phyloP scores from a whole-genome alignment of 140 eudicot genomes.

The Artemisia princeps region DNA sequence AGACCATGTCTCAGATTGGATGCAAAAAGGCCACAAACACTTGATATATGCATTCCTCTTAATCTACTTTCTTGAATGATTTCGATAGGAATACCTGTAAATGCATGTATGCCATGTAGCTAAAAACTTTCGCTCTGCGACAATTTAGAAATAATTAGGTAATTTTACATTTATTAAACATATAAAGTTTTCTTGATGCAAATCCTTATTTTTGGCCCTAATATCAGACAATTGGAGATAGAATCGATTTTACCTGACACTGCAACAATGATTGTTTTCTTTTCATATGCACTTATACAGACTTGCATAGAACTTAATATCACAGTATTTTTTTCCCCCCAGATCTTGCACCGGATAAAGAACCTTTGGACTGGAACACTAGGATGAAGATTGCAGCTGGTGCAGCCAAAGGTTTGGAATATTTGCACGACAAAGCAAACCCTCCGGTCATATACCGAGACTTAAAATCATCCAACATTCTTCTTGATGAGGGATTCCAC shows the following conservation, averaged over 20 bases:
- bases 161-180: neutral
- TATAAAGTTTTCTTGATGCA: neutral
- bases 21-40: neutral
- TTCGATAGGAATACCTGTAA: neutral
- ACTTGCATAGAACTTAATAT: constrained; percentile 14
- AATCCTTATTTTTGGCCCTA: neutral
- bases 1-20: neutral
- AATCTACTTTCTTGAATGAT: neutral
- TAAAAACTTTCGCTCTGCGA: neutral
- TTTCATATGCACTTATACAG: neutral
- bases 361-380: constrained; percentile 96
- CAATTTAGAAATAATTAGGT: neutral
- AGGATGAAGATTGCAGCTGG: constrained; percentile 99
- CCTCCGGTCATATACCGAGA: constrained; percentile 97
- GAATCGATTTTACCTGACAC: neutral
- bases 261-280: no score
- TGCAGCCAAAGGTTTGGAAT: constrained; percentile 96
- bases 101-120: neutral
- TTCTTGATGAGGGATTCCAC: constrained; percentile 87
- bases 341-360: constrained; percentile 84
- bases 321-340: constrained; percentile 15
- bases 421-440: constrained; percentile 93
- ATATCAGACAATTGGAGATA: neutral
- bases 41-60: neutral
- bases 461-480: constrained; percentile 92